A percentile compares a stretch with the other conserved stretches of the same genome.
phyloP scores from a whole-genome alignment of 495 filamentous ascomycete species.

The Emericellopsis terricola region DNA sequence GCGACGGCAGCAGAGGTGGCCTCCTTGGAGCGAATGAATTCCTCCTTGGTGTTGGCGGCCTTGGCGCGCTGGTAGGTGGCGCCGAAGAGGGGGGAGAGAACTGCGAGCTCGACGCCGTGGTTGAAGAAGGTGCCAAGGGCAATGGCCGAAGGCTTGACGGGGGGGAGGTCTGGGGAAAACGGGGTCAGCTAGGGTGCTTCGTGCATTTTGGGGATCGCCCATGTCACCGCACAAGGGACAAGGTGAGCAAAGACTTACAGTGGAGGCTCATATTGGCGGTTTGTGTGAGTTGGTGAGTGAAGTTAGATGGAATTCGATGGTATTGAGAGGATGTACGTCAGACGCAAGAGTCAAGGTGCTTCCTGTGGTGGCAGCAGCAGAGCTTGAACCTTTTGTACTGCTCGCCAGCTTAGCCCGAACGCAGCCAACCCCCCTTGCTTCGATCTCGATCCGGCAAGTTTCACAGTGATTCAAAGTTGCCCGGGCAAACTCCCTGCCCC shows the following conservation, averaged over 20 bases:
- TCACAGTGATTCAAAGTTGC: too few species aligned
- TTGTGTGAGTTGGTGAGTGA: slow-evolving; percentile 2
- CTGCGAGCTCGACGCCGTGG: slow-evolving; percentile 45
- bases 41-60: slow-evolving; percentile 82
- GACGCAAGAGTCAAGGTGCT: too few species aligned
- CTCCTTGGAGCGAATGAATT: slow-evolving; percentile 88
- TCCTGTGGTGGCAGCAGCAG: too few species aligned
- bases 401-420: too few species aligned
- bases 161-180: slow-evolving; percentile 52
- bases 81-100: slow-evolving; percentile 82
- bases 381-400: too few species aligned
- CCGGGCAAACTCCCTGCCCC: too few species aligned
- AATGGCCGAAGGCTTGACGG: slow-evolving; percentile 95
- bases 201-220: too few species aligned
- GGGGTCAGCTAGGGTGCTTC: neutral
- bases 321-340: neutral
- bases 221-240: too few species aligned
- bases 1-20: slow-evolving; percentile 71
- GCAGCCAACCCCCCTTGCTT: too few species aligned
- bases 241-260: too few species aligned
- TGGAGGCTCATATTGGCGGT: slow-evolving; percentile 36
- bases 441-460: too few species aligned
- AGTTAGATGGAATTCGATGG: neutral
- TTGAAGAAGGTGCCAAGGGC: slow-evolving; percentile 91
- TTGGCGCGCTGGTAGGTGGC: slow-evolving; percentile 90